Conservation (phyloP, 2,329 filamentous ascomycete genomes). For the Metarhizium brunneum region DNA sequence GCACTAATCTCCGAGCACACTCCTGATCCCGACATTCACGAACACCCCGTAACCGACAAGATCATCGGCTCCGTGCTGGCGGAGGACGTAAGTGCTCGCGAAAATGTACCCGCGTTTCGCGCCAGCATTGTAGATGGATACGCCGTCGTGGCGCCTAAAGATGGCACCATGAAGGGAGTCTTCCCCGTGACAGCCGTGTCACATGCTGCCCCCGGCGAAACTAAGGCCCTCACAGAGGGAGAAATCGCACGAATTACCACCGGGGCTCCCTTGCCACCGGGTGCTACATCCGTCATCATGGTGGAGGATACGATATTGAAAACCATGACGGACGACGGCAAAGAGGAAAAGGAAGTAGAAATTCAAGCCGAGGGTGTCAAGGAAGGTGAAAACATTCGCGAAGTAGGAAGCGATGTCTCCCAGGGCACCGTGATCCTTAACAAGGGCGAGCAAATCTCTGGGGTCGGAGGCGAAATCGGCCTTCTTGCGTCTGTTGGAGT, state of each 20-base stretch:
- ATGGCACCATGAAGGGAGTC: constrained; percentile 60
- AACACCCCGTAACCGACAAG: constrained; percentile 49
- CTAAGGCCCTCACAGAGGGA: constrained; percentile 56
- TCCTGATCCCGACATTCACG: constrained; percentile 49
- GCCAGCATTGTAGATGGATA: constrained; percentile 98
- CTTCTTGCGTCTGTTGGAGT: constrained; percentile 79
- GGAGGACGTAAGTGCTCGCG: constrained; percentile 67
- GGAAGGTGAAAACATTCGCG: constrained; percentile 78
- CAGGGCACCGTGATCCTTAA: constrained; percentile 60
- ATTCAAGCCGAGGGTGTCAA: constrained; percentile 71
- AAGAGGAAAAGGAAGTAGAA: constrained; percentile 80
- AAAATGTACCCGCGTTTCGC: constrained; percentile 84
- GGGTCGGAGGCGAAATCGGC: constrained; percentile 84
- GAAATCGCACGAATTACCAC: constrained; percentile 88
- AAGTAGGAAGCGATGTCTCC: constrained; percentile 80
- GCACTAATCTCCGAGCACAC: constrained; percentile 63
- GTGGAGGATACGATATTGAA: constrained; percentile 84
- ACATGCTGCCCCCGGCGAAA: constrained; percentile 68
- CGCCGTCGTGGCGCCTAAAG: constrained; percentile 60
- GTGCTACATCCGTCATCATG: constrained; percentile 82
- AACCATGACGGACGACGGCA: constrained; percentile 65
- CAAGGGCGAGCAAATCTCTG: constrained; percentile 74
- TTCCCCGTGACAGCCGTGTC: constrained; percentile 85
- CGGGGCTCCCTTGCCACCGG: constrained; percentile 79
- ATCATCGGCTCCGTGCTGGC: constrained; percentile 75